Percentiles rank a stretch among this genome's conserved stretches.
These are phyloP conservation scores for Phylloporus arenicola DNA, from an alignment of 768 basidiomycete species.

Conservation along the genomic window DNA sequence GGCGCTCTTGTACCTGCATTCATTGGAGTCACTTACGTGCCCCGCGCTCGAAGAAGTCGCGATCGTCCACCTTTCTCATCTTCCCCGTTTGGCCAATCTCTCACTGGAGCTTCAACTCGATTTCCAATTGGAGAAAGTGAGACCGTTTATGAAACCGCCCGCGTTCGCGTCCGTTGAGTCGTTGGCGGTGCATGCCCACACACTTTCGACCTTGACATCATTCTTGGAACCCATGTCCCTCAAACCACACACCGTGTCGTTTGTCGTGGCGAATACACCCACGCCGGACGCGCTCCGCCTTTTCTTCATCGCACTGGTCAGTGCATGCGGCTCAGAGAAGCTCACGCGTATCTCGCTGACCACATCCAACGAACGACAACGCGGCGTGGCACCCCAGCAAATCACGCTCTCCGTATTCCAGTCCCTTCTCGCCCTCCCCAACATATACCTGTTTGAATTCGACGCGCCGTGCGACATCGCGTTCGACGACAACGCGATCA, in stretches of 20 bases:
- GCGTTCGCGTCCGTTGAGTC: conserved; percentile 12
- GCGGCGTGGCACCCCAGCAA: background rate
- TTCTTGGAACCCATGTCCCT: conserved; percentile 18
- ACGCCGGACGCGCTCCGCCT: conserved; percentile 16
- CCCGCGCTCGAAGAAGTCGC: conserved; percentile 17
- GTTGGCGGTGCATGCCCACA: conserved; percentile 6
- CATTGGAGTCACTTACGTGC: conserved; percentile 15
- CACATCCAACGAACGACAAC: conserved; percentile 1
- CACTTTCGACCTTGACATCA: conserved; percentile 16
- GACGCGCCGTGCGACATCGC: conserved; percentile 17
- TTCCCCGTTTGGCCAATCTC: conserved; percentile 14
- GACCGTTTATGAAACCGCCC: conserved; percentile 7
- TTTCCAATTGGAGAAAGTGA: conserved; percentile 13
- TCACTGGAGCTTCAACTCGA: conserved; percentile 11
- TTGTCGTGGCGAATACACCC: conserved; percentile 9
- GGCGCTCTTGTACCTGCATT: conserved; percentile 14
- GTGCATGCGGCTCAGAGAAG: conserved; percentile 6
- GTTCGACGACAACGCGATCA: conserved; percentile 20
- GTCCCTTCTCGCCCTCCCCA: conserved; percentile 13
- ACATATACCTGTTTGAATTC: conserved; percentile 9
- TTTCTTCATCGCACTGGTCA: conserved; percentile 17
- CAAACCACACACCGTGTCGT: conserved; percentile 11
- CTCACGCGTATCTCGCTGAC: conserved; percentile 10
- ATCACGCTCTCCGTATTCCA: conserved; percentile 15
- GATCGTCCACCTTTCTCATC: conserved; percentile 21